Percentiles rank a stretch among this genome's conserved stretches.
Evolutionary conservation across 2,329 filamentous ascomycete genomes (phyloP).

Genomic region (Xylariaceae sp.): DNA sequence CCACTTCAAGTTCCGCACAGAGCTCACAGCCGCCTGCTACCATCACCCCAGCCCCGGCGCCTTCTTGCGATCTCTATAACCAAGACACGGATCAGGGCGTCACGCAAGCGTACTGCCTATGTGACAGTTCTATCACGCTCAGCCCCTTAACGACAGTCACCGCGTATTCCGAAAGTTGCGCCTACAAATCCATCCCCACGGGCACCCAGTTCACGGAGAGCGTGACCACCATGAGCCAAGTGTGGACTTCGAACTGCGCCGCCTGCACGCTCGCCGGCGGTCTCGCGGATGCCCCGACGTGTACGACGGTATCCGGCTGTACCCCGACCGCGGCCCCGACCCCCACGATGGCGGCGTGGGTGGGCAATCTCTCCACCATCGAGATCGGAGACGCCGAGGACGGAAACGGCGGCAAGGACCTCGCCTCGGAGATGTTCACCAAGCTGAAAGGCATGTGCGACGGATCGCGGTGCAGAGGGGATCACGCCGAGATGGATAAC

Average conservation of each 20-base stretch:
- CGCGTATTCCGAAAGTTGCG: background rate
- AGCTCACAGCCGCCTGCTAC: too few relatives aligned
- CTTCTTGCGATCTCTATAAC: background rate
- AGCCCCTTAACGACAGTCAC: background rate
- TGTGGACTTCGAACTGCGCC: slow-evolving; percentile 3
- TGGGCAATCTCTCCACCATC: slow-evolving; percentile 5
- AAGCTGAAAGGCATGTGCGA: slow-evolving; percentile 1
- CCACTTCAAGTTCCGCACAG: too few relatives aligned
- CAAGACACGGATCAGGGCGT: slow-evolving; percentile 1
- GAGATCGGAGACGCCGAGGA: slow-evolving; percentile 7
- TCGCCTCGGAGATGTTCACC: slow-evolving; percentile 3
- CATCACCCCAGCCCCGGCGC: background rate
- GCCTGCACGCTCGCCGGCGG: slow-evolving; percentile 5
- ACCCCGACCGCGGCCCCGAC: slow-evolving; percentile 5
- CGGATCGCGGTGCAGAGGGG: background rate
- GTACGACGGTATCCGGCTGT: slow-evolving; percentile 4
- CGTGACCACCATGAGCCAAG: background rate
- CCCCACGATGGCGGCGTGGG: slow-evolving; percentile 4
- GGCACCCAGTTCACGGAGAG: background rate
- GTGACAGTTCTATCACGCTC: background rate
- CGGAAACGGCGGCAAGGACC: slow-evolving; percentile 3
- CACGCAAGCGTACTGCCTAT: background rate
- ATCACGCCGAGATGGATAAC: slow-evolving; percentile 5
- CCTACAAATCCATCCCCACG: background rate
- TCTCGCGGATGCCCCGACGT: slow-evolving; percentile 6